Evolutionary conservation across 2,329 filamentous ascomycete species (phyloP).

Genomic region (Pestalotiopsis sp.): DNA sequence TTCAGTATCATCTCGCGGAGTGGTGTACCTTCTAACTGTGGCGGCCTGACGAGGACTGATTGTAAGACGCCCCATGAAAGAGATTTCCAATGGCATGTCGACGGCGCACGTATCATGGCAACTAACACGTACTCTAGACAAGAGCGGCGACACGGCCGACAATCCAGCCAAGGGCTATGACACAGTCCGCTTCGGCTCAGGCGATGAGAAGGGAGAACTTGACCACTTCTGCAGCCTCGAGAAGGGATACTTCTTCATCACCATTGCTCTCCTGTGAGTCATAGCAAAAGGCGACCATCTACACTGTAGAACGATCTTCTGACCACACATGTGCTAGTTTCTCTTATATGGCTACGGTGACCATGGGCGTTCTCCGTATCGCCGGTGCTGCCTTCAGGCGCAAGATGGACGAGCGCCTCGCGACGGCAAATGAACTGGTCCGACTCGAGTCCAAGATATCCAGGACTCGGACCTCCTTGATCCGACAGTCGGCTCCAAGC

Average conservation of each 20-base stretch:
- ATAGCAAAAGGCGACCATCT: neutral
- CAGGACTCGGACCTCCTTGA: constrained; percentile 17
- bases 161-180: constrained; percentile 22
- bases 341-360: constrained; percentile 28
- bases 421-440: constrained; percentile 22
- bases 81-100: neutral
- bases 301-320: neutral
- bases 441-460: constrained; percentile 24
- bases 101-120: neutral
- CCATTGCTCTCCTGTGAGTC: constrained; percentile 29
- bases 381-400: constrained; percentile 29
- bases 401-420: constrained; percentile 24
- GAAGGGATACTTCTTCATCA: constrained; percentile 32
- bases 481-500: neutral
- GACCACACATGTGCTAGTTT: constrained; percentile 20
- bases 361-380: constrained; percentile 29
- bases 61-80: constrained; percentile 15
- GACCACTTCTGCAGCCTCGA: constrained; percentile 32
- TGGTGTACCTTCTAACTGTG: constrained; percentile 35
- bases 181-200: constrained; percentile 30
- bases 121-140: constrained; percentile 11
- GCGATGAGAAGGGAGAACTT: constrained; percentile 24
- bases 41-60: constrained; percentile 28
- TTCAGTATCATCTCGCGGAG: constrained; percentile 32
- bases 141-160: constrained; percentile 12